Evolutionary conservation across 2,329 filamentous ascomycete genomes (phyloP).

Genomic region (Penicillium decumbens): DNA sequence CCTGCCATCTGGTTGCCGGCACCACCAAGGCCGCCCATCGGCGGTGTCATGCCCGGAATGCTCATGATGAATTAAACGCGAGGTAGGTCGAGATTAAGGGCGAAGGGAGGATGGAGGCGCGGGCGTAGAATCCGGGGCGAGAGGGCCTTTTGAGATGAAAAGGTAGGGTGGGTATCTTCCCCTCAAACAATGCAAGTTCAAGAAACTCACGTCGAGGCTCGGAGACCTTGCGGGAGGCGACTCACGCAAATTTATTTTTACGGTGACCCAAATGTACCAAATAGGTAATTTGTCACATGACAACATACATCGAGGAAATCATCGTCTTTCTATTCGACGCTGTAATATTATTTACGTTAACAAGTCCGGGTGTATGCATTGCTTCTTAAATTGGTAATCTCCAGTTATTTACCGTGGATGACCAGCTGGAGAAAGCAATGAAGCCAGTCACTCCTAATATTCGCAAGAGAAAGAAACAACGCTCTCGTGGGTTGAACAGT

Average conservation of each 20-base stretch:
- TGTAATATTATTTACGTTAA: not conserved
- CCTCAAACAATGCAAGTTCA: constrained; percentile 1
- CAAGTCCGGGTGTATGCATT: not conserved
- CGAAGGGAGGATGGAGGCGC: not conserved
- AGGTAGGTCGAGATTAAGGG: not conserved
- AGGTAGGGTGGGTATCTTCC: constrained; percentile 1
- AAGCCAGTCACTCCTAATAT: constrained; percentile 8
- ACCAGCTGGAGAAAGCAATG: constrained; percentile 5
- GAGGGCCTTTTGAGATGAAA: not conserved
- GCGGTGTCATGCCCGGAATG: constrained; percentile 33
- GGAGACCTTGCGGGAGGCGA: constrained; percentile 33
- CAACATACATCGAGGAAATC: not conserved
- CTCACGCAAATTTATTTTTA: constrained; percentile 34
- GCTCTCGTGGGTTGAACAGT: constrained; percentile 29
- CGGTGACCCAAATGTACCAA: constrained; percentile 17
- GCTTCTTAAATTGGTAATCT: not conserved
- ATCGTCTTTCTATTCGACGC: not conserved
- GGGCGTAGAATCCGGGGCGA: not conserved
- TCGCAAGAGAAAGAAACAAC: constrained; percentile 19
- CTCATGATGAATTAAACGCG: constrained; percentile 27
- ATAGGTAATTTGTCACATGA: constrained; percentile 23
- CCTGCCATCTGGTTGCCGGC: constrained; percentile 30
- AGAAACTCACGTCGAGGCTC: constrained; percentile 10
- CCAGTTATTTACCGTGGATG: constrained; percentile 1
- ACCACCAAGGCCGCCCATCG: constrained; percentile 28